Evolutionary conservation across 306 rosid genomes (phyloP).

Genomic region (Lagenaria siceraria): DNA sequence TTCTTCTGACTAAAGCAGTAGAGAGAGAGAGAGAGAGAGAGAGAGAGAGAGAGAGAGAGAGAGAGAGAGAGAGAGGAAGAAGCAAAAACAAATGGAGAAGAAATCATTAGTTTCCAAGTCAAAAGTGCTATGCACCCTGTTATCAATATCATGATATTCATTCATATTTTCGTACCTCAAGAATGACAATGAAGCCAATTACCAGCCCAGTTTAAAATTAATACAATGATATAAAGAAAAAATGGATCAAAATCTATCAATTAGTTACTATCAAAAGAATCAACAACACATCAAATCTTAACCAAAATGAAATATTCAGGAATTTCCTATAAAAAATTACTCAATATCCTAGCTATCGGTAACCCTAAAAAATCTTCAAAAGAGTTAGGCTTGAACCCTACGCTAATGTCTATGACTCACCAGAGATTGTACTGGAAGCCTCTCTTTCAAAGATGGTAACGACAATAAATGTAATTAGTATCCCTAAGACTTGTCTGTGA

Average conservation of each 20-base stretch:
- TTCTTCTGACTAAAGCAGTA: not conserved
- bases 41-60: not conserved
- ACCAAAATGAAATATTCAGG: not conserved
- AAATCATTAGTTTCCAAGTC: not conserved
- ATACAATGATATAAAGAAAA: not conserved
- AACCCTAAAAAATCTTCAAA: not conserved
- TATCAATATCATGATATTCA: not conserved
- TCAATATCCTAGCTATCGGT: not conserved
- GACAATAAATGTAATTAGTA: constrained; percentile 3
- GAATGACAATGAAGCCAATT: not conserved
- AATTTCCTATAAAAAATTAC: not conserved
- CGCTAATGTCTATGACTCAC: not conserved
- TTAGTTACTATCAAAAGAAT: constrained; percentile 6
- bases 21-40: not conserved
- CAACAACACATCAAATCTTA: not conserved
- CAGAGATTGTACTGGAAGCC: not conserved
- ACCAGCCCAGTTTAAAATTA: not conserved
- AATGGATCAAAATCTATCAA: not conserved
- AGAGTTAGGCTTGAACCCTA: not conserved
- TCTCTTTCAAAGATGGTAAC: not conserved
- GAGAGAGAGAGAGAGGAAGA: not conserved
- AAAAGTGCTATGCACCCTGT: not conserved
- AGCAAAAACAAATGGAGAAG: not conserved
- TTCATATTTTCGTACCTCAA: not conserved
- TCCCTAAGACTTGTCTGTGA: not conserved